Base-by-base conservation (phyloP, 805 yeast genomes). In the Saccharomycopsis sp. region DNA sequence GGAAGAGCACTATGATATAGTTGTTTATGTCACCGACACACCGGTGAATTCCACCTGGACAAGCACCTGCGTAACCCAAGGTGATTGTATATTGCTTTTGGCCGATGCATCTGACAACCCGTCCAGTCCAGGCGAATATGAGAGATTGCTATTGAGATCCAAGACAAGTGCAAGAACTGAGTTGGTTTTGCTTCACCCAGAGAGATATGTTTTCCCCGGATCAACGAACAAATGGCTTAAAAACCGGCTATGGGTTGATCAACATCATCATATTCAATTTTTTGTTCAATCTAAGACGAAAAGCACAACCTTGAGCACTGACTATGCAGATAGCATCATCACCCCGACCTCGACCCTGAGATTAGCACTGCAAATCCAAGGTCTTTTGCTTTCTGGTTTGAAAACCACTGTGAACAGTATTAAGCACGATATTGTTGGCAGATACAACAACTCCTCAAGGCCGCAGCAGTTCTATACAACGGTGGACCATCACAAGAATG, bases 201-300 rank as follows among this genome's bases (percentile, higher is more conserved):
- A 86, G 19, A 72, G 80, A 50, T 74, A 65, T 48, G 96, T 92
- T 4, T 71, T 71, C 19, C 89, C 95, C 0, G 98, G 98, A 0
- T 68, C 82, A 6, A 87, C 96, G 0, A 76, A 77, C 34, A 66
- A 68, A 37, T 89, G 97, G 97, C 65, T 92, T 37, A 82, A 81
- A 52, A 75, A 74, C 45, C 65, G 98, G 48, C 71, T 77, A 2
- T 92, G 97, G 97, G 86, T 92, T 3, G 85, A 85, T 48, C 76
- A 86, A 0, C 96, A 89, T 55, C 96, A 92, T 56, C 97, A 89
- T 57, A 73, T 89, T 10, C 94, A 85, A 51, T 77, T 88, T 75
- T 64, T 60, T 21, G 53, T 65, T 15, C 13, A 10, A n/a, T 6
- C 12, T 6, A 9, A n/a, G 8, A 16, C 8, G n/a, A 10, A 9